These are phyloP conservation scores for Parachaetomium inaequale DNA, from an alignment of 495 filamentous ascomycete genomes.

Conservation along the genomic window DNA sequence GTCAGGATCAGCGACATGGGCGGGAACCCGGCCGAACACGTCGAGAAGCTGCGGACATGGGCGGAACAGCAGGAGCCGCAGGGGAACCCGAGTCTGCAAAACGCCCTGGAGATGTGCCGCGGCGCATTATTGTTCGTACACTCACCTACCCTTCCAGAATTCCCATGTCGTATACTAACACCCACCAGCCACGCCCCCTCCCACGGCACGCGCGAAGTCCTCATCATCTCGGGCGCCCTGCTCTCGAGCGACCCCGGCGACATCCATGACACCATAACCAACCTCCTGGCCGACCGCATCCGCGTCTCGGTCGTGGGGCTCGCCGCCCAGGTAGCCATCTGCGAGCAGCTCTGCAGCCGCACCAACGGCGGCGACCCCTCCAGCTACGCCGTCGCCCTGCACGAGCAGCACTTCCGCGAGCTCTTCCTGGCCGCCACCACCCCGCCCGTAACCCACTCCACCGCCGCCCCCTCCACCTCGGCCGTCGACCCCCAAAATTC, in stretches of 20 bases:
- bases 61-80: slow-evolving; percentile 75
- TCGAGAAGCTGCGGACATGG: slow-evolving; percentile 64
- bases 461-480: slow-evolving; percentile 16
- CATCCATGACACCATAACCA: slow-evolving; percentile 82
- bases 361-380: slow-evolving; percentile 79
- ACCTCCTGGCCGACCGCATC: slow-evolving; percentile 74
- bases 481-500: neutral
- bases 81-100: slow-evolving; percentile 87
- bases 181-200: slow-evolving; percentile 71
- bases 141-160: neutral
- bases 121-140: slow-evolving; percentile 72
- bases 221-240: slow-evolving; percentile 88
- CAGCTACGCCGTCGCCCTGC: slow-evolving; percentile 74
- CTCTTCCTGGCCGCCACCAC: slow-evolving; percentile 85
- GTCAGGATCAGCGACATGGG: slow-evolving; percentile 81
- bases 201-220: slow-evolving; percentile 87
- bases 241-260: slow-evolving; percentile 89
- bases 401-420: slow-evolving; percentile 86
- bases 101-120: slow-evolving; percentile 90
- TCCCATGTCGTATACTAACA: neutral
- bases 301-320: slow-evolving; percentile 85
- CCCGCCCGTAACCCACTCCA: slow-evolving; percentile 72
- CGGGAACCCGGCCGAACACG: slow-evolving; percentile 86
- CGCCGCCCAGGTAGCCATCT: slow-evolving; percentile 87
- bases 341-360: slow-evolving; percentile 75